A percentile compares a stretch with the other conserved stretches of the same genome.
phyloP scores from a whole-genome alignment of 176 grass and related monocot genomes.

The Oryza meyeriana region DNA sequence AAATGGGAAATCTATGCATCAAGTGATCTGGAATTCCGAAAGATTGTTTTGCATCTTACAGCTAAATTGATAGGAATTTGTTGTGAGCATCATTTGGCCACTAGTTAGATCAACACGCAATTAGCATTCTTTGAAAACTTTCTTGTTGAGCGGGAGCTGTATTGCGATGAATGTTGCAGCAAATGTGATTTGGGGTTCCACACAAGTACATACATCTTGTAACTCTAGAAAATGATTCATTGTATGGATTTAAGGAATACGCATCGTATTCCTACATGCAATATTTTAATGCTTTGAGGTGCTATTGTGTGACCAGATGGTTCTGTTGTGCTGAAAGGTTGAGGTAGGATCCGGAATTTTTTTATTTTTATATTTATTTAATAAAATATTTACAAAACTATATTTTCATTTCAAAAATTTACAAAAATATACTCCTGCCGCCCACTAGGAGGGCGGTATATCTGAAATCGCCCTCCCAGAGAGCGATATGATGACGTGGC shows the following conservation, averaged over 20 bases:
- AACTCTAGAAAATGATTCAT: neutral
- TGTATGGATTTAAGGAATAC: neutral
- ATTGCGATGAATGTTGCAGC: neutral
- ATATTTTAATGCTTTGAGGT: neutral
- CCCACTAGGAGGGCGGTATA: no score
- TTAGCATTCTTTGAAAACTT: conserved; percentile 17
- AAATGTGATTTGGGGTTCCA: neutral
- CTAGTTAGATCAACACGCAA: neutral
- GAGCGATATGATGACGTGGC: no score
- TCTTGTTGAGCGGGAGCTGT: neutral
- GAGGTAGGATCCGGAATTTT: no score
- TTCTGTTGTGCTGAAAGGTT: neutral
- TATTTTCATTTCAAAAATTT: no score
- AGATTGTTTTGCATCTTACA: conserved; percentile 21
- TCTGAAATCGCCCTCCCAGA: no score
- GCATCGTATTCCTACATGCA: neutral
- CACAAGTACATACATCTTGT: conserved; percentile 1
- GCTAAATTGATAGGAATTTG: conserved; percentile 13
- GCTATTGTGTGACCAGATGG: neutral
- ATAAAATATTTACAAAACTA: no score
- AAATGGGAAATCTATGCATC: neutral
- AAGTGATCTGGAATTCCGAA: neutral
- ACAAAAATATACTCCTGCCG: no score
- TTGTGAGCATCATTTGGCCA: conserved; percentile 11
- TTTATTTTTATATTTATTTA: no score